phyloP scores from a whole-genome alignment of 257 asterid species.

The Forsythia suspensa region DNA sequence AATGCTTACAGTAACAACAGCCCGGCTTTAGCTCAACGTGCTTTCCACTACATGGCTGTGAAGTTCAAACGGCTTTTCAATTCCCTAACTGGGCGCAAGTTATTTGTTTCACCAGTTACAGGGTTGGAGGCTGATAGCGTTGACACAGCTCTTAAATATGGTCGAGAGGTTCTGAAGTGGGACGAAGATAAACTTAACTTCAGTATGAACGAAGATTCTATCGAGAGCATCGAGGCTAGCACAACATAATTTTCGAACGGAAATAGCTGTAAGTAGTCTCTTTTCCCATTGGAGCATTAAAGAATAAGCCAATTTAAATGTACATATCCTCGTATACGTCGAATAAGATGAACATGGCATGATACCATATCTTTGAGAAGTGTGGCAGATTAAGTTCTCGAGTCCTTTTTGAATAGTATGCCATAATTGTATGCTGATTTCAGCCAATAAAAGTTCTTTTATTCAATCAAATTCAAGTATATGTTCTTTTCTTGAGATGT shows the following conservation, averaged over 20 bases:
- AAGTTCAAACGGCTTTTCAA: constrained; percentile 65
- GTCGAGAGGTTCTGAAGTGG: constrained; percentile 79
- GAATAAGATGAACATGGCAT: constrained; percentile 19
- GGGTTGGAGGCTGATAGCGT: constrained; percentile 73
- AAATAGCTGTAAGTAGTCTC: neutral
- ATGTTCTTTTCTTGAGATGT: neutral
- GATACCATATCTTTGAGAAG: constrained; percentile 10
- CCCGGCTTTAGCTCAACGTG: constrained; percentile 61
- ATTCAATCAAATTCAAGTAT: constrained; percentile 12
- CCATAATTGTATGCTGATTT: too few species aligned
- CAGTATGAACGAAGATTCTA: constrained; percentile 45
- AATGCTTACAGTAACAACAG: constrained; percentile 38
- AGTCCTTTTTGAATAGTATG: neutral
- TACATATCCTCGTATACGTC: constrained; percentile 19
- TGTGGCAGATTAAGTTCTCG: constrained; percentile 7
- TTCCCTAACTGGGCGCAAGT: constrained; percentile 47
- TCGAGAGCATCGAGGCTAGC: constrained; percentile 66
- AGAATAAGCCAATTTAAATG: neutral
- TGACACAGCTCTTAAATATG: constrained; percentile 59
- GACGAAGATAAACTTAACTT: constrained; percentile 43
- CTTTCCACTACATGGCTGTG: constrained; percentile 73
- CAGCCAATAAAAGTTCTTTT: constrained; percentile 19
- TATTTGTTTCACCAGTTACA: constrained; percentile 64
- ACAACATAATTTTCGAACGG: constrained; percentile 30
- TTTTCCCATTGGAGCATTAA: neutral